phyloP scores from a whole-genome alignment of 208 protist genomes.

The Wallacemonas sp. region DNA sequence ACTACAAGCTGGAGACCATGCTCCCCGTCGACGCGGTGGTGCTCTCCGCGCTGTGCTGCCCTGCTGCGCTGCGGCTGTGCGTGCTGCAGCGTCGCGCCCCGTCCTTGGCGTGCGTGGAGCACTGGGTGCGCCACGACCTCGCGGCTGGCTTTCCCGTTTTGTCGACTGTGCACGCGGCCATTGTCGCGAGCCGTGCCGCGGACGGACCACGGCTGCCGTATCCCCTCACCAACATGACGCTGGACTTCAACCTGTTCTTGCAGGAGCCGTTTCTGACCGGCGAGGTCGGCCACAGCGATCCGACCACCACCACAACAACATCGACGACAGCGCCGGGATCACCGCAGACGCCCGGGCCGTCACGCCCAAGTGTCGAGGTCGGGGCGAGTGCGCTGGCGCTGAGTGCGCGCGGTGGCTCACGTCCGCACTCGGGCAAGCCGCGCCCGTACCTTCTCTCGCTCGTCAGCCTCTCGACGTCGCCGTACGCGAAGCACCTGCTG shows the following conservation, averaged over 20 bases:
- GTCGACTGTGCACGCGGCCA: constrained; percentile 51
- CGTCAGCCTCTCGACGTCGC: neutral
- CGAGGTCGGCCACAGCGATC: too few relatives aligned
- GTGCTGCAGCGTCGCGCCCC: constrained; percentile 50
- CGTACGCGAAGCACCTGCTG: neutral
- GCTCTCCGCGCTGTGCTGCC: constrained; percentile 60
- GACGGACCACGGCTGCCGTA: constrained; percentile 57
- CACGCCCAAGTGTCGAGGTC: too few relatives aligned
- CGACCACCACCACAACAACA: too few relatives aligned
- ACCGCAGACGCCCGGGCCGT: too few relatives aligned
- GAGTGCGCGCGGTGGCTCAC: neutral
- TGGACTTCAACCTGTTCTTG: constrained; percentile 82
- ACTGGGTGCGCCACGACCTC: constrained; percentile 59
- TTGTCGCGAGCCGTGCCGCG: constrained; percentile 39
- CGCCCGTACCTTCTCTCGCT: constrained; percentile 2
- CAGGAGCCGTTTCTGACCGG: neutral
- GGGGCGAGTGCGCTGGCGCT: too few relatives aligned
- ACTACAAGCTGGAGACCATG: constrained; percentile 48
- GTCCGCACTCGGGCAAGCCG: constrained; percentile 13
- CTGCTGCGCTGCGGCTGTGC: constrained; percentile 55
- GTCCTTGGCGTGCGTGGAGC: constrained; percentile 35
- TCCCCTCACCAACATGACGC: constrained; percentile 26
- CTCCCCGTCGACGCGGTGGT: constrained; percentile 63
- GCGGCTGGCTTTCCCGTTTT: constrained; percentile 55
- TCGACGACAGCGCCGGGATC: too few relatives aligned